Percentiles rank a stretch among this genome's conserved stretches.
phyloP scores from a whole-genome alignment of 2,329 filamentous ascomycete genomes.

The Penicillium capsulatum region DNA sequence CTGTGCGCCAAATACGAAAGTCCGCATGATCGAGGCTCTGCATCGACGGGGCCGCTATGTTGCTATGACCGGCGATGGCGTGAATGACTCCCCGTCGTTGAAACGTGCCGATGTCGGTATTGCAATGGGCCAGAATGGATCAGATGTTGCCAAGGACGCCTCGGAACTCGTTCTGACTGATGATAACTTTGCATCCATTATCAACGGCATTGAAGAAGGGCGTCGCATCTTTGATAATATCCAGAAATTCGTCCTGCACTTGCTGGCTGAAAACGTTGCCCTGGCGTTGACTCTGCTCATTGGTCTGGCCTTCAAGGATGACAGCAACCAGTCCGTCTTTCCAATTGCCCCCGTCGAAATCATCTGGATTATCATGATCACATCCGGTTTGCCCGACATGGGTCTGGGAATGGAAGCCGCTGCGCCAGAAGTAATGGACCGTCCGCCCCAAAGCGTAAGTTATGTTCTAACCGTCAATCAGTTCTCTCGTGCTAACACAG shows the following conservation, averaged over 20 bases:
- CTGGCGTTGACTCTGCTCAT: conserved; percentile 77
- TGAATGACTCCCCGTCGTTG: conserved; percentile 80
- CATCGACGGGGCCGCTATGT: conserved; percentile 63
- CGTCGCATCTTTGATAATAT: conserved; percentile 86
- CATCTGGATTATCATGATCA: conserved; percentile 93
- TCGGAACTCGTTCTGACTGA: conserved; percentile 67
- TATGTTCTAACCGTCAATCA: neutral
- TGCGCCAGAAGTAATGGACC: conserved; percentile 70
- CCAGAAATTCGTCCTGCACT: conserved; percentile 78
- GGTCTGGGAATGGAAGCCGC: conserved; percentile 77
- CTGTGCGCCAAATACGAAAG: conserved; percentile 63
- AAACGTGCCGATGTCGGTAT: conserved; percentile 82
- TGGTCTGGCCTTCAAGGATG: conserved; percentile 76
- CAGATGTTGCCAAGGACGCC: conserved; percentile 71
- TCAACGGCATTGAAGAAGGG: conserved; percentile 77
- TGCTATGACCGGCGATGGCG: conserved; percentile 86
- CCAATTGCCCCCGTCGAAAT: conserved; percentile 82
- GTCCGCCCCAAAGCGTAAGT: conserved; percentile 63
- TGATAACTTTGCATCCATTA: conserved; percentile 84
- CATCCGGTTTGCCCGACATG: conserved; percentile 81
- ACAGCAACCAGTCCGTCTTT: conserved; percentile 69
- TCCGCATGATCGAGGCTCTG: conserved; percentile 72
- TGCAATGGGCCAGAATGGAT: conserved; percentile 76
- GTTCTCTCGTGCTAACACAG: conserved; percentile 3
- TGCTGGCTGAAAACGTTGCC: conserved; percentile 76